Conservation (phyloP, 495 filamentous ascomycete genomes). For the Bryoglossum gracile region DNA sequence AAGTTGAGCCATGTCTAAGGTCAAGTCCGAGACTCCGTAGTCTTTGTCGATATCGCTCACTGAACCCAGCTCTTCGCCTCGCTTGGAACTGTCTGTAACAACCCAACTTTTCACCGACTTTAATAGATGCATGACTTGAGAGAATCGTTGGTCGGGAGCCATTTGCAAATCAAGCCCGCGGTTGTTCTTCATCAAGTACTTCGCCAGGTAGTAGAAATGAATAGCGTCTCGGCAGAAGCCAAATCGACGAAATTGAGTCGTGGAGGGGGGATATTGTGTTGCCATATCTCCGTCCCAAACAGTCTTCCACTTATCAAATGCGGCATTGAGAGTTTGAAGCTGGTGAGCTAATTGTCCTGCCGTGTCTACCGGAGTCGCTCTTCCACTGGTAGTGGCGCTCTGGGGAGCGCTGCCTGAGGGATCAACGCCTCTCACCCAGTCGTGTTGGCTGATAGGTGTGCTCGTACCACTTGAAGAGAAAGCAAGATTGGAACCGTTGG, state of each 20-base stretch:
- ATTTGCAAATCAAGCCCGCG: slow-evolving; percentile 38
- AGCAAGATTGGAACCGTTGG: slow-evolving; percentile 15
- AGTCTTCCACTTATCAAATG: slow-evolving; percentile 58
- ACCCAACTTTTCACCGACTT: slow-evolving; percentile 51
- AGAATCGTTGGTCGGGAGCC: slow-evolving; percentile 48
- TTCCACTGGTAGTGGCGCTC: slow-evolving; percentile 21
- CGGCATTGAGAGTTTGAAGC: slow-evolving; percentile 28
- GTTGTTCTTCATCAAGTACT: slow-evolving; percentile 41
- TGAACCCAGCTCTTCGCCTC: slow-evolving; percentile 49
- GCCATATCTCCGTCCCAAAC: slow-evolving; percentile 59
- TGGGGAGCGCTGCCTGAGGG: slow-evolving; percentile 9
- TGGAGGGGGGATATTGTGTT: slow-evolving; percentile 48
- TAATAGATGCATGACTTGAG: slow-evolving; percentile 48
- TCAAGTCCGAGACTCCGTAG: slow-evolving; percentile 52
- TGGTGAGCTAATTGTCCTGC: slow-evolving; percentile 9
- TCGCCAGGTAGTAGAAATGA: slow-evolving; percentile 60
- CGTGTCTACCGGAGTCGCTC: slow-evolving; percentile 20
- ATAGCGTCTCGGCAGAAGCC: slow-evolving; percentile 59
- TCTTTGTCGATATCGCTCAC: slow-evolving; percentile 52
- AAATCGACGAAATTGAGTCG: slow-evolving; percentile 38
- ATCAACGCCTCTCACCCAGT: slow-evolving; percentile 25
- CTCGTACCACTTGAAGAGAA: slow-evolving; percentile 36
- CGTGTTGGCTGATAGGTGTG: slow-evolving; percentile 38
- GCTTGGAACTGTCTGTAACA: slow-evolving; percentile 40
- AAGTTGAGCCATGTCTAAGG: slow-evolving; percentile 59